Percentiles rank a stretch among this genome's conserved stretches.
phyloP scores from a whole-genome alignment of 768 basidiomycete species.

The Jaapia argillacea region DNA sequence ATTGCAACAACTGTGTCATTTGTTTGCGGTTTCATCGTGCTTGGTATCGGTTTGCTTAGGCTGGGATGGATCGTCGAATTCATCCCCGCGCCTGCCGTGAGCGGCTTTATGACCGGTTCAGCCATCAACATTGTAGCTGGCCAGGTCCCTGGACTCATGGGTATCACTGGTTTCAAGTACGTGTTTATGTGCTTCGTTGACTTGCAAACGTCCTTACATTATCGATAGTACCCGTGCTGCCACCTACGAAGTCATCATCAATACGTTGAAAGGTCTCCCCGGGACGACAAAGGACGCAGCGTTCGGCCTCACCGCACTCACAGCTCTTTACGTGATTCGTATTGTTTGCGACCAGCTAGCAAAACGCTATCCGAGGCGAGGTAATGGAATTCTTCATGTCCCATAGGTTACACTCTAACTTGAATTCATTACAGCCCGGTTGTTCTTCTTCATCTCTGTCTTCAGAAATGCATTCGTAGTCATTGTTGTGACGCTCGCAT shows the following conservation, averaged over 20 bases:
- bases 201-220: slow-evolving; percentile 4
- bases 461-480: slow-evolving; percentile 83
- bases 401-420: not conserved
- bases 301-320: slow-evolving; percentile 73
- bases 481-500: slow-evolving; percentile 75
- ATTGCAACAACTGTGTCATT: slow-evolving; percentile 85
- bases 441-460: slow-evolving; percentile 72
- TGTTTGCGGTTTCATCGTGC: slow-evolving; percentile 84
- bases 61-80: slow-evolving; percentile 95
- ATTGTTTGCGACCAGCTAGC: slow-evolving; percentile 38
- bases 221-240: slow-evolving; percentile 65
- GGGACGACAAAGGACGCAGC: slow-evolving; percentile 73
- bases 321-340: slow-evolving; percentile 61
- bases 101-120: slow-evolving; percentile 96
- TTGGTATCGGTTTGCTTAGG: slow-evolving; percentile 81
- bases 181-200: slow-evolving; percentile 15
- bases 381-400: slow-evolving; percentile 24
- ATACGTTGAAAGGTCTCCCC: slow-evolving; percentile 80
- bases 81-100: slow-evolving; percentile 78
- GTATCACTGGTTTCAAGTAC: slow-evolving; percentile 76
- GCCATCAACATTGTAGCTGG: slow-evolving; percentile 85
- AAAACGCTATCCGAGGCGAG: slow-evolving; percentile 50
- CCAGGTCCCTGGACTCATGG: slow-evolving; percentile 87
- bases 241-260: slow-evolving; percentile 84
- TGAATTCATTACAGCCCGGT: slow-evolving; percentile 35